Evolutionary conservation across 2,329 filamentous ascomycete species (phyloP).

Genomic region (Cladosporium sp.): DNA sequence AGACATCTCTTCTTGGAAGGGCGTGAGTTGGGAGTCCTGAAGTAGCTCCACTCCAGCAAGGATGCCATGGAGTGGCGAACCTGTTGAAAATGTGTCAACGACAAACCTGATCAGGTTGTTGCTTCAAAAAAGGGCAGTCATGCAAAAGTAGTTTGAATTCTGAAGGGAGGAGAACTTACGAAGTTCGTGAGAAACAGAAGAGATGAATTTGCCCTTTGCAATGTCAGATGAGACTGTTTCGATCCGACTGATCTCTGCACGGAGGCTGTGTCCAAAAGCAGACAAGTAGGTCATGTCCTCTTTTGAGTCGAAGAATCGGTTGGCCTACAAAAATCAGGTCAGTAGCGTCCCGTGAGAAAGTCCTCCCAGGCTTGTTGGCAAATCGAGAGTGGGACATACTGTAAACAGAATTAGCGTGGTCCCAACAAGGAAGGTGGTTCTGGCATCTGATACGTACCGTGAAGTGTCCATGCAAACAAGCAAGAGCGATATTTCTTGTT

Average conservation of each 20-base stretch:
- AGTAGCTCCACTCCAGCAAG: conserved; percentile 53
- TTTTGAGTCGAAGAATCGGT: conserved; percentile 39
- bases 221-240: conserved; percentile 45
- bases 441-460: no score
- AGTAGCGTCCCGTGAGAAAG: no score
- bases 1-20: conserved; percentile 46
- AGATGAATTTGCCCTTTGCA: conserved; percentile 55
- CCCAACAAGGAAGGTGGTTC: no score
- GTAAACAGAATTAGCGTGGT: no score
- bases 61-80: conserved; percentile 51
- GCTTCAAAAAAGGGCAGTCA: no score
- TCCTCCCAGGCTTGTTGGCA: no score
- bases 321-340: no score
- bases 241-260: conserved; percentile 42
- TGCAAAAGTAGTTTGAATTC: no score
- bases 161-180: no score
- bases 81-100: no score
- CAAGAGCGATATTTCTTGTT: conserved; percentile 12
- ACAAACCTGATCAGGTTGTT: no score
- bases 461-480: conserved; percentile 42
- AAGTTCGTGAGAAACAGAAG: conserved; percentile 55
- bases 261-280: conserved; percentile 44
- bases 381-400: no score
- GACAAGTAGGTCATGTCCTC: conserved; percentile 43
- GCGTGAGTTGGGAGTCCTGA: conserved; percentile 45